Evolutionary conservation across 257 asterid genomes (phyloP).

Genomic region (Solanum rostratum): DNA sequence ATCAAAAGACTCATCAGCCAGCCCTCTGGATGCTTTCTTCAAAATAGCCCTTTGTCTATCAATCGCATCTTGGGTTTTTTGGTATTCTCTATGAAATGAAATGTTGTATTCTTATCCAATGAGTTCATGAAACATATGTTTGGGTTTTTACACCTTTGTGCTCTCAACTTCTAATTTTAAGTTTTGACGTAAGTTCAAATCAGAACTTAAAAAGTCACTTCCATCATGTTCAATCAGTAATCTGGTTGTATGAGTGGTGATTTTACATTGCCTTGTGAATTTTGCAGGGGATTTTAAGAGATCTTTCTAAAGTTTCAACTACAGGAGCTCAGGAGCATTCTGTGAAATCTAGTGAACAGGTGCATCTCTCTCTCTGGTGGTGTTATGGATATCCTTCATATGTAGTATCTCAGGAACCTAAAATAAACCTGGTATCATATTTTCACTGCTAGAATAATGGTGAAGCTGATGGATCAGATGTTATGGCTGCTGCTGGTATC

Average conservation of each 20-base stretch:
- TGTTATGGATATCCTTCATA: not conserved
- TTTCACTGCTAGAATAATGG: not conserved
- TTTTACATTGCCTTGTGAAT: not conserved
- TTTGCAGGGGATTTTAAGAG: slow-evolving; percentile 7
- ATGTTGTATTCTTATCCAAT: not conserved
- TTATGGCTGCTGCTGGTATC: not conserved
- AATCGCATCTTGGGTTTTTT: not conserved
- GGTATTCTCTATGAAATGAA: not conserved
- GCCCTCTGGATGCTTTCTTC: not conserved
- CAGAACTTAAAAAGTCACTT: not conserved
- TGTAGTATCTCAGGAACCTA: not conserved
- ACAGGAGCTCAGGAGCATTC: not conserved
- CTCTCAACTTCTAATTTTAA: not conserved
- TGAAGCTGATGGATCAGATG: not conserved
- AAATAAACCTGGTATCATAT: not conserved
- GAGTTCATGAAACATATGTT: not conserved
- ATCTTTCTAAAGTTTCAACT: slow-evolving; percentile 1
- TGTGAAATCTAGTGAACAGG: not conserved
- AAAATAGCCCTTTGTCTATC: not conserved
- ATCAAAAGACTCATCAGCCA: not conserved
- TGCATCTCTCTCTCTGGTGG: not conserved
- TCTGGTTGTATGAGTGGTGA: not conserved
- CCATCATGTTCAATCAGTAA: not conserved
- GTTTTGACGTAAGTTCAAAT: not conserved
- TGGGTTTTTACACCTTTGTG: not conserved